Evolutionary conservation across 1,139 yeast species (phyloP).

Genomic region (Nadsonia starkeyi-henricii): DNA sequence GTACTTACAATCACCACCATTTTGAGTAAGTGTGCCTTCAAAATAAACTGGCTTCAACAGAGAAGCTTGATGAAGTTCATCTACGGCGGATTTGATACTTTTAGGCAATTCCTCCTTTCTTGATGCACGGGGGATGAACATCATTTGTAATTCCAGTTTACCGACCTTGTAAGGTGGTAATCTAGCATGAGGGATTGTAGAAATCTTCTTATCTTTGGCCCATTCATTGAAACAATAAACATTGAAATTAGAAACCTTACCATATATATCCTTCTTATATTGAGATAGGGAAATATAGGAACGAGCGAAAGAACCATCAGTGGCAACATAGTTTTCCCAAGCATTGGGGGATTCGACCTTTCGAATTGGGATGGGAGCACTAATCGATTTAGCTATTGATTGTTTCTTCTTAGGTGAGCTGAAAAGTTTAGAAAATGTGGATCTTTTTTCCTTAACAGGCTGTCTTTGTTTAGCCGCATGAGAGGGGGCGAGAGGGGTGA

Average conservation of each 20-base stretch:
- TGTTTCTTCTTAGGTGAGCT: constrained; percentile 10
- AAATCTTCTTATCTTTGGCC: constrained; percentile 32
- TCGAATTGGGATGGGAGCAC: neutral
- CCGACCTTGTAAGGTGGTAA: constrained; percentile 48
- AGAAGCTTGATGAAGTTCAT: constrained; percentile 18
- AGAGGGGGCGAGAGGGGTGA: neutral
- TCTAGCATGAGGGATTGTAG: constrained; percentile 9
- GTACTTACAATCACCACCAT: constrained; percentile 60
- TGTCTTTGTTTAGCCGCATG: constrained; percentile 5
- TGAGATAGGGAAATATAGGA: constrained; percentile 52
- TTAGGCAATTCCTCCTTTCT: constrained; percentile 37
- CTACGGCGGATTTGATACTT: constrained; percentile 37
- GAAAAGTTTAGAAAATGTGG: constrained; percentile 12
- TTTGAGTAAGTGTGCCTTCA: constrained; percentile 58
- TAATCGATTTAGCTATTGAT: constrained; percentile 3
- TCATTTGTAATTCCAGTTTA: constrained; percentile 50
- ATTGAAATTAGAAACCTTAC: constrained; percentile 37
- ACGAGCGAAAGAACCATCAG: constrained; percentile 81
- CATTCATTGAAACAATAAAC: constrained; percentile 69
- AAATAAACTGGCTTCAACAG: constrained; percentile 10
- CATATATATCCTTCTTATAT: constrained; percentile 41
- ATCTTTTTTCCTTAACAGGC: constrained; percentile 4
- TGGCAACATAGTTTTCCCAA: constrained; percentile 35
- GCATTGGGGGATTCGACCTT: constrained; percentile 4
- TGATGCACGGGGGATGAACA: constrained; percentile 47